phyloP scores from a whole-genome alignment of 257 asterid genomes.

The Solanum pennellii region DNA sequence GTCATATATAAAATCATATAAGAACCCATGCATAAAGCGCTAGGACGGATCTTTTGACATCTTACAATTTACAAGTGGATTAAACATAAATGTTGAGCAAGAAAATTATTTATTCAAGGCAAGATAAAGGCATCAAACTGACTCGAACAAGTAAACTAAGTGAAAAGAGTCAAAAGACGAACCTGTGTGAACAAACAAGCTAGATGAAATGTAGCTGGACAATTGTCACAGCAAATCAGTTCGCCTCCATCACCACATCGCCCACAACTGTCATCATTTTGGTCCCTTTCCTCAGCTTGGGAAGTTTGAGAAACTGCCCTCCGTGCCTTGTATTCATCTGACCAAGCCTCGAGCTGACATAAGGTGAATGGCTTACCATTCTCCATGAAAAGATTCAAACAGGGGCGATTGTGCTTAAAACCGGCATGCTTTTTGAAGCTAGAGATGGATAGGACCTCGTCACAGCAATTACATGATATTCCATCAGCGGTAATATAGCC shows the following conservation, averaged over 20 bases:
- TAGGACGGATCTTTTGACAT: not conserved
- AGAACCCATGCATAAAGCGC: not conserved
- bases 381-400: slow-evolving; percentile 69
- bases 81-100: not conserved
- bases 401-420: slow-evolving; percentile 41
- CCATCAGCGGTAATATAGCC: slow-evolving; percentile 76
- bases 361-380: slow-evolving; percentile 72
- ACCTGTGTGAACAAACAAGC: slow-evolving; percentile 87
- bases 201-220: slow-evolving; percentile 98
- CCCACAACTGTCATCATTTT: slow-evolving; percentile 97
- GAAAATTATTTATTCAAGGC: not conserved
- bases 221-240: slow-evolving; percentile 89
- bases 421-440: slow-evolving; percentile 76
- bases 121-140: not conserved
- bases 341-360: slow-evolving; percentile 98
- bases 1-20: not conserved
- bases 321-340: slow-evolving; percentile 72
- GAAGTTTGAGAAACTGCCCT: slow-evolving; percentile 38
- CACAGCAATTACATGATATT: slow-evolving; percentile 75
- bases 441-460: slow-evolving; percentile 46
- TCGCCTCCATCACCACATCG: slow-evolving; percentile 97
- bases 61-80: not conserved
- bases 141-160: not conserved
- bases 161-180: slow-evolving; percentile 12
- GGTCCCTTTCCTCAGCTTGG: slow-evolving; percentile 59